Evolutionary conservation across 768 basidiomycete genomes (phyloP), one percentile per base, ranked within the genome.

Genomic region (Cyclocybe aegerita): DNA sequence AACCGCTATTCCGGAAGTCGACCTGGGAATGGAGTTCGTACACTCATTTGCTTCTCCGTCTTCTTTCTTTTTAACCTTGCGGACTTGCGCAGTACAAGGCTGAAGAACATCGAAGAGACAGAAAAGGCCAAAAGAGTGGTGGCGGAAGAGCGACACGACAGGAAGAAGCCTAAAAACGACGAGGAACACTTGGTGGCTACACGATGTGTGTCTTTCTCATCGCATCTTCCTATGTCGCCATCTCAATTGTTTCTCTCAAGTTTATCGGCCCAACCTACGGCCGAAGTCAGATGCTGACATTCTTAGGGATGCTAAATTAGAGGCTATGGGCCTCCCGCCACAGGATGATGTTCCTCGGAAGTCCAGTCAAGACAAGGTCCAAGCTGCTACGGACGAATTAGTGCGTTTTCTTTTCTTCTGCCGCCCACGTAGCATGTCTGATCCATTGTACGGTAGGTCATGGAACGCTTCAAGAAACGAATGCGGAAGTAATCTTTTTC

Each of bases 381-480:
- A 90, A 60, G 84, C 86, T 78, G 94, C 94, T 9, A 97, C 94
- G 7, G 95, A 98, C 57, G 93, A 97, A 63, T 64, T 88, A 70
- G 93, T 93, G 53, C 51, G 85, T 73, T 31, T 12, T 14, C 46
- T 40, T 31, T 50, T 17, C 44, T 30, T 44, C 14, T 17, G 30
- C 16, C 6, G 43, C 23, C 15, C 10, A 15, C 11, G 11, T 15
- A 34, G 42, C 17, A 15, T 34, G n/a, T 39, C 32, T 36, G 50
- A 15, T 53, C 48, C 38, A 16, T 46, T 44, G 9, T 37, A 34
- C 37, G 29, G 40, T 10, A 92, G 89, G 90, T 91, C 47, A 90
- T 94, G 90, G 93, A 96, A 68, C 83, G 96, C 31, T 98, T 98
- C 78, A 98, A 96, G 79, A 97, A 98, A 72, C 76, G 94, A 50